Evolutionary conservation across 1,139 yeast genomes (phyloP), one percentile per base, ranked within the genome.

Genomic region (Hansenula anomala): DNA sequence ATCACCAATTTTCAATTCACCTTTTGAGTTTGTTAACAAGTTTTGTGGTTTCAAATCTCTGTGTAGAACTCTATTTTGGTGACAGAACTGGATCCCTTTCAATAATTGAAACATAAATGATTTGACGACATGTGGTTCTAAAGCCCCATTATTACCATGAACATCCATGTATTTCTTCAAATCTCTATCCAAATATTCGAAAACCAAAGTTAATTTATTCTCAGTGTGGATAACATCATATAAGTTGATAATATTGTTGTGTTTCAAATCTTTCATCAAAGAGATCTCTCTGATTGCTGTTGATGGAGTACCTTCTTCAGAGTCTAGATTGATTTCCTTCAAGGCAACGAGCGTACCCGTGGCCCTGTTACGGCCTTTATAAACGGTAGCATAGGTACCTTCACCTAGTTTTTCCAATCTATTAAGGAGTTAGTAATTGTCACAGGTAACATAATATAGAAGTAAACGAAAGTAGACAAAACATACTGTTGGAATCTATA

Each of bases 371-470:
- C 96, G 73, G 11, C 97, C 98, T 56, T 90, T 92, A 67, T 92
- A 92, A 22, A 92, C 98, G 7, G 97, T 92, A 41, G 98, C 98
- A 69, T 92, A 92, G 2, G 98, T 92, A 43, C 98, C 98, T 63
- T 90, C 97, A 31, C 97, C 97, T 42, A 90, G 74, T 66, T 90
- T 90, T 64, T 90, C 97, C 47, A 92, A 78, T 56, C 71, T 46
- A 12, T 11, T n/a, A 4, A 14, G 9, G 12, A 18, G 26, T 36
- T 30, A 30, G 28, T 25, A 30, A 7, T 20, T 20, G 23, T n/a
- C n/a, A n/a, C n/a, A n/a, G n/a, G n/a, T n/a, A n/a, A n/a, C n/a
- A n/a, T n/a, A n/a, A n/a, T n/a, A n/a, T n/a, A n/a, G n/a, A n/a
- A n/a, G n/a, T n/a, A n/a, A n/a, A n/a, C n/a, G n/a, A n/a, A n/a